These are phyloP conservation scores for Sclerotiophoma versabilis DNA, from an alignment of 2,329 filamentous ascomycete species.

Conservation along the genomic window DNA sequence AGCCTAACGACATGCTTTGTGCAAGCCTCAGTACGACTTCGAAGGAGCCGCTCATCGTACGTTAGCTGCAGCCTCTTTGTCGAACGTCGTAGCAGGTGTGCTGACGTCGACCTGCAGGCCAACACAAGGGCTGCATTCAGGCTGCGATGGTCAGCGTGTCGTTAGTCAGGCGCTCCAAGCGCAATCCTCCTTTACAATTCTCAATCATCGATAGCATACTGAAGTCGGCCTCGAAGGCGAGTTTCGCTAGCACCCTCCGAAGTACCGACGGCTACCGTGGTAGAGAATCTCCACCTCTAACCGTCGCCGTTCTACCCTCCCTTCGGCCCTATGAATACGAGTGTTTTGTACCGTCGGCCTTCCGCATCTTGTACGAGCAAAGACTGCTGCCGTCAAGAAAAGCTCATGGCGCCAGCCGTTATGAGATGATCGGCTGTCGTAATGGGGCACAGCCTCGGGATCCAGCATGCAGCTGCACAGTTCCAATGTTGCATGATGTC, in stretches of 20 bases:
- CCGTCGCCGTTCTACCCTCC: conserved; percentile 1
- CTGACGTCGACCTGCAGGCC: conserved; percentile 8
- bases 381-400: conserved; percentile 18
- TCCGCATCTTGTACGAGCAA: conserved; percentile 22
- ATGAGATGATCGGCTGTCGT: conserved; percentile 31
- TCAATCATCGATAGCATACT: neutral
- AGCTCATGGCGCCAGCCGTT: conserved; percentile 29
- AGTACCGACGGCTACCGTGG: conserved; percentile 9
- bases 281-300: conserved; percentile 32
- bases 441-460: conserved; percentile 30
- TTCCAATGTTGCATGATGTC: conserved; percentile 16
- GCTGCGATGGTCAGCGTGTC: neutral
- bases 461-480: conserved; percentile 25
- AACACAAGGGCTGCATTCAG: neutral
- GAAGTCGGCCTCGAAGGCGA: neutral
- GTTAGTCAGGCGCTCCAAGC: conserved; percentile 4
- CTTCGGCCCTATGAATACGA: neutral
- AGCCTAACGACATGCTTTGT: conserved; percentile 19
- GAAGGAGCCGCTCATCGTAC: conserved; percentile 3
- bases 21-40: conserved; percentile 18
- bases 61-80: conserved; percentile 11
- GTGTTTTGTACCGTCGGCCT: conserved; percentile 15
- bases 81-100: conserved; percentile 4
- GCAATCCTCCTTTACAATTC: neutral
- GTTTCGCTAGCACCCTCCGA: neutral